A percentile compares a stretch with the other conserved stretches of the same genome.
These are phyloP conservation scores for Eutrema salsugineum DNA, from an alignment of 441 rosid genomes.

Conservation along the genomic window DNA sequence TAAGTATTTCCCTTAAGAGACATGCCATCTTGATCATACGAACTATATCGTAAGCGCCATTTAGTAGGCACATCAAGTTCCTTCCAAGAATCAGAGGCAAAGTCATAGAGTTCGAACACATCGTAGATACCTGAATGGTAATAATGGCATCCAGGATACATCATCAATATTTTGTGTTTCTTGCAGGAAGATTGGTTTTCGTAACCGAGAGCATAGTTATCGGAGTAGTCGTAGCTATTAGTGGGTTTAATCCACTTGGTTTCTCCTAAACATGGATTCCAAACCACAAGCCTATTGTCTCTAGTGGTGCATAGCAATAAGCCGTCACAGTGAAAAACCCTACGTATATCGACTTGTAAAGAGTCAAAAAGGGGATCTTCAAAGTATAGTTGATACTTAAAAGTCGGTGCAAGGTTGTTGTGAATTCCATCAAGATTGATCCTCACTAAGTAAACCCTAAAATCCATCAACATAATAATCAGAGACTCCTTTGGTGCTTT, in stretches of 20 bases:
- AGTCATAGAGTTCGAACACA: too few relatives aligned
- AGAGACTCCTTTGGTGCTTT: background rate
- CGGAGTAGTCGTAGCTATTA: background rate
- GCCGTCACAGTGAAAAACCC: background rate
- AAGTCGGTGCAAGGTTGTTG: background rate
- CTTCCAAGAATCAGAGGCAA: too few relatives aligned
- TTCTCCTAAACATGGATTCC: background rate
- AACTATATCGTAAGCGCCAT: too few relatives aligned
- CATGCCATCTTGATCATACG: too few relatives aligned
- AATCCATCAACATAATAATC: background rate
- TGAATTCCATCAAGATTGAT: background rate
- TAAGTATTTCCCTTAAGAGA: too few relatives aligned
- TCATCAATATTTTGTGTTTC: background rate
- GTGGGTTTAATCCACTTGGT: background rate
- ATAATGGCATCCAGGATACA: background rate
- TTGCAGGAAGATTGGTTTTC: background rate
- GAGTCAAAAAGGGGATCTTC: background rate
- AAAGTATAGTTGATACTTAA: background rate
- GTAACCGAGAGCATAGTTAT: background rate
- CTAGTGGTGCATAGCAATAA: background rate
- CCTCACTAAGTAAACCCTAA: background rate
- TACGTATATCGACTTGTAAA: background rate
- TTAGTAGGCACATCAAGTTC: too few relatives aligned
- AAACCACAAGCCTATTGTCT: background rate
- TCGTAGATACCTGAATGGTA: too few relatives aligned